These are phyloP conservation scores for Metarhizium humberi DNA, from an alignment of 2,329 filamentous ascomycete species.

Conservation along the genomic window DNA sequence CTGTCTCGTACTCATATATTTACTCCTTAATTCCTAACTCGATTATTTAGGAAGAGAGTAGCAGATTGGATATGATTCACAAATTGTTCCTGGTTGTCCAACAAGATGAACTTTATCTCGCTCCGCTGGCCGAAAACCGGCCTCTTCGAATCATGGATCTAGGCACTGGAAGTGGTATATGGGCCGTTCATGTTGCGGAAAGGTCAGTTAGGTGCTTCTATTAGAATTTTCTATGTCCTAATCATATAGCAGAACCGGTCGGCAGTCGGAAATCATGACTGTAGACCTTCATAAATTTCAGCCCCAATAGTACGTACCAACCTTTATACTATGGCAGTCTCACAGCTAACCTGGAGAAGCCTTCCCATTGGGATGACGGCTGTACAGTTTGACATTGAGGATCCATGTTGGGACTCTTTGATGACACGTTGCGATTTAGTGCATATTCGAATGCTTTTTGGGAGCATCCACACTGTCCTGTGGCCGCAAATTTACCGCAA, in stretches of 20 bases:
- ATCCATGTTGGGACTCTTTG: constrained; percentile 47
- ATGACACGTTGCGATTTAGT: constrained; percentile 64
- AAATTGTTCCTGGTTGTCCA: constrained; percentile 63
- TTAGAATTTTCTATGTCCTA: not conserved
- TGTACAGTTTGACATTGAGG: constrained; percentile 67
- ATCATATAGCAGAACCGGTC: not conserved
- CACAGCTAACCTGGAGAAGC: constrained; percentile 31
- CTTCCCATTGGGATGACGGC: constrained; percentile 51
- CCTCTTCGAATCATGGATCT: constrained; percentile 48
- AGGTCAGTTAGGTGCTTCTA: constrained; percentile 31
- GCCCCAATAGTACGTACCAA: constrained; percentile 23
- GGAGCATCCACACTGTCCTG: constrained; percentile 56
- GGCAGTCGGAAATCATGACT: constrained; percentile 20
- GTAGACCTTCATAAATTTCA: constrained; percentile 32
- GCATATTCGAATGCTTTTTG: constrained; percentile 70
- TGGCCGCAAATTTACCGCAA: constrained; percentile 70
- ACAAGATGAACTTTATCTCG: constrained; percentile 24
- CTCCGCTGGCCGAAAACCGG: constrained; percentile 8
- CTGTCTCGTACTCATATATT: not conserved
- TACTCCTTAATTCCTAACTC: constrained; percentile 9
- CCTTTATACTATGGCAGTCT: no score
- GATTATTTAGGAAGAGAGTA: constrained; percentile 51
- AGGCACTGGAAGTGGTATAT: constrained; percentile 84
- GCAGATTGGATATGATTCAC: constrained; percentile 75
- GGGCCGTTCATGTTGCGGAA: constrained; percentile 76